These are phyloP conservation scores for Microsporum ferrugineum DNA, from an alignment of 2,329 filamentous ascomycete species.

Conservation along the genomic window DNA sequence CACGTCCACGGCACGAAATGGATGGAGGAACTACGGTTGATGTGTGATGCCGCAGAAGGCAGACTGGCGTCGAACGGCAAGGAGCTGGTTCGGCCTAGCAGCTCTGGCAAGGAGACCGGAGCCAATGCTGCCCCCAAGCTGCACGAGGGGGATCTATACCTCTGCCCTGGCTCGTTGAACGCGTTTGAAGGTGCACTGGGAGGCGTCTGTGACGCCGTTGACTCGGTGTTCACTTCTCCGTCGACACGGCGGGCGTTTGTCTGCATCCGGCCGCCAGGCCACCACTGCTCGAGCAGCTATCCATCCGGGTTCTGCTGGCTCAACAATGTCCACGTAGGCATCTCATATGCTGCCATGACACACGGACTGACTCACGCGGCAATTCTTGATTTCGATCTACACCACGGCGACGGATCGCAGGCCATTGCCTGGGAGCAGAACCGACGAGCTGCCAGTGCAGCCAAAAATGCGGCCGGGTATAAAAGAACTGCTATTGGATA, in stretches of 20 bases:
- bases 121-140: constrained; percentile 44
- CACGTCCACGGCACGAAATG: constrained; percentile 83
- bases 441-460: constrained; percentile 48
- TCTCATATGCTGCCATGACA: constrained; percentile 73
- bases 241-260: constrained; percentile 74
- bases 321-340: constrained; percentile 95
- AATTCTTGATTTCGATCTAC: constrained; percentile 83
- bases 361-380: constrained; percentile 88
- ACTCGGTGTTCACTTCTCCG: constrained; percentile 59
- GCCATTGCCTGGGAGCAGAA: constrained; percentile 89
- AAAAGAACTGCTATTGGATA: constrained; percentile 87
- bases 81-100: constrained; percentile 57
- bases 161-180: constrained; percentile 72
- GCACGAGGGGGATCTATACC: constrained; percentile 82
- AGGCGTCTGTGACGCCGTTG: constrained; percentile 85
- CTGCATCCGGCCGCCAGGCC: constrained; percentile 81
- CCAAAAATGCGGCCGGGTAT: constrained; percentile 61
- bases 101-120: constrained; percentile 27
- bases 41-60: constrained; percentile 71
- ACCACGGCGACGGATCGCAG: constrained; percentile 93
- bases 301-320: constrained; percentile 98
- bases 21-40: constrained; percentile 81
- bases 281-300: constrained; percentile 81
- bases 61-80: constrained; percentile 67
- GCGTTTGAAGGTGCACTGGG: constrained; percentile 87